These are phyloP conservation scores for Komagataella mondaviorum DNA, from an alignment of 805 yeast genomes.

Conservation along the genomic window DNA sequence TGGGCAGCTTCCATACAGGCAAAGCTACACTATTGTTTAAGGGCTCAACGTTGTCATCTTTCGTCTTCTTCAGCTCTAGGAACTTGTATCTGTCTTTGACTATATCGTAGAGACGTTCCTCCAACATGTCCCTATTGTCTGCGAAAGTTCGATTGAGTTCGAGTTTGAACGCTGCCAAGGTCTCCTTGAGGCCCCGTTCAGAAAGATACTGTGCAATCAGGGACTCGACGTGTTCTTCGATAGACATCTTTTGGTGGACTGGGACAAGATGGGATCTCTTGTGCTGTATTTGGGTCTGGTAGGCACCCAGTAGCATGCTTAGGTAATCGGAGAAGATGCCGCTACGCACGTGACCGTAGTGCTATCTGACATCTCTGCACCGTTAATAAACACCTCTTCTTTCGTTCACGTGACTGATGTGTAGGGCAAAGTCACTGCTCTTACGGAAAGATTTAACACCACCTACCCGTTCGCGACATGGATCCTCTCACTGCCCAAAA, in stretches of 20 bases:
- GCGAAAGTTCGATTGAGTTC: slow-evolving; percentile 26
- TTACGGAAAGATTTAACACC: neutral
- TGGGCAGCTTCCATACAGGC: neutral
- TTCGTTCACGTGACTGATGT: neutral
- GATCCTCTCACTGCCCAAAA: neutral
- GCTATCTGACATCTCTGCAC: neutral
- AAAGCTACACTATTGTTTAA: neutral
- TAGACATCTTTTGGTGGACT: neutral
- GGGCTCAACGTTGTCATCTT: slow-evolving; percentile 1
- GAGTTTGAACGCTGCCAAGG: slow-evolving; percentile 33
- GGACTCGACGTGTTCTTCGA: slow-evolving; percentile 11
- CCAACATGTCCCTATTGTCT: slow-evolving; percentile 9
- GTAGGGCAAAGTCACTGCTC: neutral
- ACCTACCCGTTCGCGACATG: neutral
- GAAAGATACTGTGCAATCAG: slow-evolving; percentile 49
- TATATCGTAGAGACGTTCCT: slow-evolving; percentile 22
- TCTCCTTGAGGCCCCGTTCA: slow-evolving; percentile 28
- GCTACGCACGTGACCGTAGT: neutral
- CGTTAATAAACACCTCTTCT: neutral
- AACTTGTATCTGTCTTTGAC: slow-evolving; percentile 19
- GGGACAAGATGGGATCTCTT: neutral
- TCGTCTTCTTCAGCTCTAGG: slow-evolving; percentile 7
- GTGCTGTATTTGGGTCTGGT: neutral
- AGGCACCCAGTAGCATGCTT: too few species aligned
- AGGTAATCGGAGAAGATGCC: too few species aligned